Conservation (phyloP, 2,329 filamentous ascomycete genomes). For the Colletotrichum graminicola region DNA sequence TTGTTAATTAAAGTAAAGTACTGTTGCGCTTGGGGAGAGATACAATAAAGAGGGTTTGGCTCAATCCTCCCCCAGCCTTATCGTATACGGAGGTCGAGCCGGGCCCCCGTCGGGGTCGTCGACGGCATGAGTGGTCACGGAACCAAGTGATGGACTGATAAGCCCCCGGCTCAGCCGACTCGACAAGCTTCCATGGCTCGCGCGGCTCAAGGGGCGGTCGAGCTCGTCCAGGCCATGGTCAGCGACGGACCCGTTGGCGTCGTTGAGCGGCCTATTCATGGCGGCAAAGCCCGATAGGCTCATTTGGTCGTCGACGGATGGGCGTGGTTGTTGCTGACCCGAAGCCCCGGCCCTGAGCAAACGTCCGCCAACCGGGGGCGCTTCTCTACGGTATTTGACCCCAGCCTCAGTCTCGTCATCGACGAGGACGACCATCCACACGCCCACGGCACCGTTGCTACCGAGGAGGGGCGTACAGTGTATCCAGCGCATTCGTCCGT, state of each 20-base stretch:
- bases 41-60: background rate
- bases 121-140: conserved; percentile 5
- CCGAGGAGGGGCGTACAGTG: conserved; percentile 81
- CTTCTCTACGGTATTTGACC: conserved; percentile 40
- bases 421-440: conserved; percentile 83
- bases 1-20: background rate
- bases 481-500: conserved; percentile 78
- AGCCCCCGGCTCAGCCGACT: conserved; percentile 25
- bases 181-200: conserved; percentile 25
- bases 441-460: conserved; percentile 75
- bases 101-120: conserved; percentile 9
- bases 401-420: conserved; percentile 66
- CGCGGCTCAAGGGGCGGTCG: conserved; percentile 31
- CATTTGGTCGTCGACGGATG: conserved; percentile 40
- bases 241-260: conserved; percentile 5
- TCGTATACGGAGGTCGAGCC: conserved; percentile 12
- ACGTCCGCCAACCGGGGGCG: conserved; percentile 45
- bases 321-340: conserved; percentile 21
- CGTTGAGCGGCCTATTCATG: conserved; percentile 34
- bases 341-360: conserved; percentile 28
- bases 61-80: conserved; percentile 37
- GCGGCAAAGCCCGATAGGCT: conserved; percentile 43
- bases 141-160: background rate
- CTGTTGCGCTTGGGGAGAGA: background rate
- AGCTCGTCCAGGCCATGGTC: conserved; percentile 14